Percentiles rank a stretch among this genome's conserved stretches.
Evolutionary conservation across 1,284 basidiomycete species (phyloP).

Genomic region (Xanthoconium separans): DNA sequence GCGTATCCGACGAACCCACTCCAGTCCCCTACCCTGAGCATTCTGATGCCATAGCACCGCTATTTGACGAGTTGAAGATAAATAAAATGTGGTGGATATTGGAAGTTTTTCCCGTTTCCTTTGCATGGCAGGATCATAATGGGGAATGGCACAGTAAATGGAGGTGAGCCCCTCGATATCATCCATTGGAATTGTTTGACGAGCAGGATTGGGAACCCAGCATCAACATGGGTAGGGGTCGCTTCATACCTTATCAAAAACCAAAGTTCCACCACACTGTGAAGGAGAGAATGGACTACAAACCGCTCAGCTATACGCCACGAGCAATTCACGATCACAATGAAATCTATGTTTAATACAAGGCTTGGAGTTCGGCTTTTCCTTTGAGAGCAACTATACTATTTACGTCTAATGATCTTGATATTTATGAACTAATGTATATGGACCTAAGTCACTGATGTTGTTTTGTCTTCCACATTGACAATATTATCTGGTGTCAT

Average conservation of each 20-base stretch:
- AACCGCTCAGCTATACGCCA: slow-evolving; percentile 27
- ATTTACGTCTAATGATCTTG: background rate
- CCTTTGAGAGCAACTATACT: background rate
- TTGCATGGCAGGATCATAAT: slow-evolving; percentile 28
- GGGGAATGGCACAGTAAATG: slow-evolving; percentile 27
- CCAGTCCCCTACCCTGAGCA: slow-evolving; percentile 12
- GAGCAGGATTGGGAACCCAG: slow-evolving; percentile 9
- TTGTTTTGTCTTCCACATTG: no score
- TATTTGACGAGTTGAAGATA: slow-evolving; percentile 24
- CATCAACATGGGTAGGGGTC: slow-evolving; percentile 32
- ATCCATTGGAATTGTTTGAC: slow-evolving; percentile 1
- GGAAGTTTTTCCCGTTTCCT: slow-evolving; percentile 27
- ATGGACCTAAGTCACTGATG: no score
- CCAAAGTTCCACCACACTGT: slow-evolving; percentile 34
- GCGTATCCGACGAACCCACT: background rate
- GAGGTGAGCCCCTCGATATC: slow-evolving; percentile 21
- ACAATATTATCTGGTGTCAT: background rate
- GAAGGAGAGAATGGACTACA: slow-evolving; percentile 28
- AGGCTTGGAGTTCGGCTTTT: background rate
- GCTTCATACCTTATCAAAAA: slow-evolving; percentile 22
- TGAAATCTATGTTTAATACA: slow-evolving; percentile 29
- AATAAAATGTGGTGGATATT: slow-evolving; percentile 31
- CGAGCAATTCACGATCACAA: slow-evolving; percentile 21
- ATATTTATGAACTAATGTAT: background rate
- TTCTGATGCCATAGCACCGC: slow-evolving; percentile 27